Base-by-base conservation (phyloP, 2,329 filamentous ascomycete species). In the Curvularia hawaiiensis region DNA sequence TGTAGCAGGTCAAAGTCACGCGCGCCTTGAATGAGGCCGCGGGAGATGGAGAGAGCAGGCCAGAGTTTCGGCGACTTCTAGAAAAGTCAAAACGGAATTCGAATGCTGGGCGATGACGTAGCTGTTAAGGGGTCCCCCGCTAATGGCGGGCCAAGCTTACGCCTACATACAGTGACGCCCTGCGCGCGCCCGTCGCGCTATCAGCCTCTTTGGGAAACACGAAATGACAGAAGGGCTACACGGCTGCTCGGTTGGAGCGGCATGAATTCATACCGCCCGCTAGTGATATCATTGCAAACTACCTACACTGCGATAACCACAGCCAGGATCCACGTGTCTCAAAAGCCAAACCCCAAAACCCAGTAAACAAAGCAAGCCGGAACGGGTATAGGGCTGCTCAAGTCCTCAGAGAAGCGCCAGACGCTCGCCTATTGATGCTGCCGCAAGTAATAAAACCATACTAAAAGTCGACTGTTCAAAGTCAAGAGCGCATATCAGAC, bases 371-470 rank as follows among this genome's bases (percentile, higher is more conserved):
- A 69, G 63, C 63, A 63, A 72, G 65, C 65, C 62, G 60, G 60
- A 61, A 63, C 54, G 68, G 69, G 70, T 72, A 70, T 73, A 72
- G 57, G 68, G 72, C 72, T 70, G 72, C 73, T 77, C 74, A 77
- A 76, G 74, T 77, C 74, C 73, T 77, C 71, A 76, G 73, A 72
- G 53, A 75, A 76, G 73, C 74, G 74, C 74, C 73, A 53, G 61
- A 74, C 72, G 73, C 74, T 75, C 70, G 67, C 73, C 74, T 77
- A 61, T 74, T 75, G 74, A 77, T 76, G 73, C 73, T 69, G 68
- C 73, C 70, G 52, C 64, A 60, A 63, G 72, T 72, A 69, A 64
- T 67, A 68, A 74, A 65, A 54, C 22, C 48, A 52, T 64, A 51
- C n/a, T 52, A 38, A 55, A 60, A 56, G 54, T 56, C 53, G 57